Base-by-base conservation (phyloP, 805 yeast species). In the Lipomyces starkeyi region DNA sequence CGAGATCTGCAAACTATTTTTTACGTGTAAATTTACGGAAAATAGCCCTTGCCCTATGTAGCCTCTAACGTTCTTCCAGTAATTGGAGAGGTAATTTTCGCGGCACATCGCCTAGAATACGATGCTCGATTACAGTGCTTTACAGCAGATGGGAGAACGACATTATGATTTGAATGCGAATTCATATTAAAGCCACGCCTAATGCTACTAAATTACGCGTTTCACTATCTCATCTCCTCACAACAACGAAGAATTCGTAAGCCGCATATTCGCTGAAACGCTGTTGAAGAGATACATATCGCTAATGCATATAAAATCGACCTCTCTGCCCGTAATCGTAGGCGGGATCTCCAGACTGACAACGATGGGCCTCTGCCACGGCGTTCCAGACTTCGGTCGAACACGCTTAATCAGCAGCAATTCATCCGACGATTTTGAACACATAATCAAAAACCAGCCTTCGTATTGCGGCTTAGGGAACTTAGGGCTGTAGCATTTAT, bases 381-480 rank as follows among this genome's bases (percentile, higher is more conserved):
- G 49, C 8, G 59, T 59, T 14, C 77, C 73, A 60, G 77, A 81
- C 2, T 95, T 95, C 32, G 90, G 88, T 11, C 68, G 55, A 3
- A 92, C 89, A 74, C 98, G 86, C 75, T 91, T 91, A 58, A 94
- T 80, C 55, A 89, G 82, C 52, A 84, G 78, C 34, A 94, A 76
- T 74, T 88, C 91, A 58, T 84, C 84, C 2, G 78, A 80, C 6
- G 80, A 78, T 34, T 79, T 78, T 69, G 87, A 86, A 68, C 85
- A 80, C 9, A 88, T 73, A 59, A 94, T 85, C 9, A 88, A 84
- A 77, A 94, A 91, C 98, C 99, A 95, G 0, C 96, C 87, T 76
- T 95, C 98, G 74, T 92, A 88, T 78, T 95, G 99, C 1, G 88
- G 82, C 78, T 95, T 94, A 58, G 97, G 97, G 80, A 91, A 95